Conservation (phyloP, 305 asterid genomes). For the Fraxinus baroniana region DNA sequence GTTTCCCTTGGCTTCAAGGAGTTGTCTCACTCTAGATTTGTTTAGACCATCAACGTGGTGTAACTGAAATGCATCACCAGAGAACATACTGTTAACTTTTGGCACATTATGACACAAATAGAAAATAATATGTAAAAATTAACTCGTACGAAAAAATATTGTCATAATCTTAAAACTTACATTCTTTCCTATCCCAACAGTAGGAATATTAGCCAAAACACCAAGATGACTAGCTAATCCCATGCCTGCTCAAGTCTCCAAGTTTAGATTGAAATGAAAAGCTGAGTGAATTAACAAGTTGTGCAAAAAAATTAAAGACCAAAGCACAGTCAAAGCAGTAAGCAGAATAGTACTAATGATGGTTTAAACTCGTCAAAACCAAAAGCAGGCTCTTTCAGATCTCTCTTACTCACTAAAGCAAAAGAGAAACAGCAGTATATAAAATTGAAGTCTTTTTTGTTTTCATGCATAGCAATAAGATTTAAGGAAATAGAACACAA, state of each 20-base stretch:
- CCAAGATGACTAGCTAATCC: conserved; percentile 95
- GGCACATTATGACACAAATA: background rate
- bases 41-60: conserved; percentile 90
- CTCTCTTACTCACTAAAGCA: background rate
- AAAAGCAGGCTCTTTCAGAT: background rate
- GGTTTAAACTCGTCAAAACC: background rate
- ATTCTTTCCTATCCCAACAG: conserved; percentile 85
- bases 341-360: background rate
- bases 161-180: conserved; percentile 35
- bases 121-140: background rate
- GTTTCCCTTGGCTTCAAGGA: conserved; percentile 48
- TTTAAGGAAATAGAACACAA: background rate
- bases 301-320: background rate
- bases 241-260: conserved; percentile 50
- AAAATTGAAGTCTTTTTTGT: background rate
- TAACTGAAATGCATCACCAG: conserved; percentile 40
- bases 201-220: conserved; percentile 74
- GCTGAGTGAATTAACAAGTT: background rate
- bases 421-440: background rate
- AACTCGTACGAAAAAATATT: background rate
- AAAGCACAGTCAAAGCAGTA: background rate
- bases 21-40: conserved; percentile 50
- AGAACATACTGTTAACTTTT: background rate
- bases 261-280: conserved; percentile 1
- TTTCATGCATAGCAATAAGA: background rate